Percentiles rank a stretch among this genome's conserved stretches.
phyloP scores from a whole-genome alignment of 129 eudicot species.

The Flaveria bidentis region DNA sequence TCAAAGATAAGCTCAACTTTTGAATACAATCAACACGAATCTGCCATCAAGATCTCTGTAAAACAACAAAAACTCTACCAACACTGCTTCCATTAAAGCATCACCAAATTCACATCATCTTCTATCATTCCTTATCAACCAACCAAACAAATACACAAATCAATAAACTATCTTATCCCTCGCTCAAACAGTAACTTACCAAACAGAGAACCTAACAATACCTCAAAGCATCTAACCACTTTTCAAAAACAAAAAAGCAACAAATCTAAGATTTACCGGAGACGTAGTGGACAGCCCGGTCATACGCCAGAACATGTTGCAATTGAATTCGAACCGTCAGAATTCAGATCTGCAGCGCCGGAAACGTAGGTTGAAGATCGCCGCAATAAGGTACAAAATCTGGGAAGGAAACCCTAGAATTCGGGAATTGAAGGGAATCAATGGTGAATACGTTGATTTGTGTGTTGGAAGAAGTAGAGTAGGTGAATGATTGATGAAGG shows the following conservation, averaged over 20 bases:
- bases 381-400: conserved; percentile 30
- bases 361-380: conserved; percentile 33
- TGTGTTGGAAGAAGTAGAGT: background rate
- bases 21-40: background rate
- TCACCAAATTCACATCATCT: conserved; percentile 17
- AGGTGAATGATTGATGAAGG: conserved; percentile 17
- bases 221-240: conserved; percentile 21
- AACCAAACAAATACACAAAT: conserved; percentile 20
- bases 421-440: conserved; percentile 25
- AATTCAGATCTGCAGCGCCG: conserved; percentile 52
- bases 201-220: conserved; percentile 33
- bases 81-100: background rate
- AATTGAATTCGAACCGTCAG: conserved; percentile 27
- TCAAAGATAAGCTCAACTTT: background rate
- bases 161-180: conserved; percentile 11
- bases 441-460: conserved; percentile 9
- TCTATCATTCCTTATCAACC: conserved; percentile 16
- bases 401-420: conserved; percentile 36
- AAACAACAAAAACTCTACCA: conserved; percentile 13
- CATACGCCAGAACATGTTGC: conserved; percentile 93
- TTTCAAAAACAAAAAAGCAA: background rate
- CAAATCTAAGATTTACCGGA: conserved; percentile 54
- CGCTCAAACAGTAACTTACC: conserved; percentile 22
- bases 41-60: background rate
- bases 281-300: conserved; percentile 88